Percentiles rank a stretch among this genome's conserved stretches.
These are phyloP conservation scores for Colletotrichum theobromicola DNA, from an alignment of 2,329 filamentous ascomycete species.

Conservation along the genomic window DNA sequence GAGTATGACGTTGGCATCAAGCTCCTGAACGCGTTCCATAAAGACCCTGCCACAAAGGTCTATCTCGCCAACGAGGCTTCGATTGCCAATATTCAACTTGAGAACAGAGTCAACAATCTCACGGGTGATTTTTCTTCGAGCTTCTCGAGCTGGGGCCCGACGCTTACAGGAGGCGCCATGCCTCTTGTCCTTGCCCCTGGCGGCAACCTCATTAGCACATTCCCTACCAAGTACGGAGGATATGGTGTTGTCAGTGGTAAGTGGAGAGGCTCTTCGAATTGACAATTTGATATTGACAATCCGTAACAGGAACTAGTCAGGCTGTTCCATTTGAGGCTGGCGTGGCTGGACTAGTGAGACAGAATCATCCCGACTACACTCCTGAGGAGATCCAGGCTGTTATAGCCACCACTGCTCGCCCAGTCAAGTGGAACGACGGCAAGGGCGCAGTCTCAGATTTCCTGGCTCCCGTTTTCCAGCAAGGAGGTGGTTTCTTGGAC, in stretches of 20 bases:
- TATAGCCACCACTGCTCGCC: conserved; percentile 28
- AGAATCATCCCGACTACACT: conserved; percentile 22
- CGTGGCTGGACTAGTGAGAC: conserved; percentile 30
- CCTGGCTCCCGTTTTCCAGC: conserved; percentile 37
- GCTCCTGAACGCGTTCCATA: not conserved
- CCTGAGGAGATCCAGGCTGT: conserved; percentile 24
- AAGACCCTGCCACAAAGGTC: not conserved
- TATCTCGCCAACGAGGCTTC: not conserved
- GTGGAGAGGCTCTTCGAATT: not conserved
- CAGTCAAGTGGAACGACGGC: conserved; percentile 25
- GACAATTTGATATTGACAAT: not conserved
- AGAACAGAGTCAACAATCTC: not conserved
- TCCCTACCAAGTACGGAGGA: conserved; percentile 18
- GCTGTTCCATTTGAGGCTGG: conserved; percentile 46
- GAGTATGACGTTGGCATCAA: not conserved
- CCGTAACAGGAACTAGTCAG: conserved; percentile 49
- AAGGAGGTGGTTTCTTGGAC: conserved; percentile 42
- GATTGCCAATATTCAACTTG: not conserved
- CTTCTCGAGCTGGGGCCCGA: conserved; percentile 46
- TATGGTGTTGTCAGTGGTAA: conserved; percentile 42
- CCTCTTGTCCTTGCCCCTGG: conserved; percentile 44
- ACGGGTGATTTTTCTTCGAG: not conserved
- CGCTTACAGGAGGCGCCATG: conserved; percentile 43
- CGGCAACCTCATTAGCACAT: conserved; percentile 47
- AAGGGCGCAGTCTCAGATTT: not conserved